Evolutionary conservation across 305 asterid genomes (phyloP).

Genomic region (Plantago lanceolata): DNA sequence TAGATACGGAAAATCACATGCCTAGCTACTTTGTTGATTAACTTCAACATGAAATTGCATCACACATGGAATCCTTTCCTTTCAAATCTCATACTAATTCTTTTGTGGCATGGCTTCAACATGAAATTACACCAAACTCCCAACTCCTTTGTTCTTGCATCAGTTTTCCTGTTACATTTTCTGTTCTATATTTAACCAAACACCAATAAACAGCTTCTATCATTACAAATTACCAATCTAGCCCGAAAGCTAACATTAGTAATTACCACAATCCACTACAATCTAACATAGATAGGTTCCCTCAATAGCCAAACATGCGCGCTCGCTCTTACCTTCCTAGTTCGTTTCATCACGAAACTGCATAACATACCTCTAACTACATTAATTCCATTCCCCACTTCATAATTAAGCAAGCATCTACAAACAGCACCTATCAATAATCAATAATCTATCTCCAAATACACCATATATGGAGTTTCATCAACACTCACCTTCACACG

Average conservation of each 20-base stretch:
- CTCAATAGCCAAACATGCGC: not conserved
- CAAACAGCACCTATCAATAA: not conserved
- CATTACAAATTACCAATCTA: not conserved
- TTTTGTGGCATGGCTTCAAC: not conserved
- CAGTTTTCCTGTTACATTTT: too few relatives aligned
- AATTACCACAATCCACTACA: not conserved
- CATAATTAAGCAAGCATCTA: not conserved
- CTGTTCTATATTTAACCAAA: not conserved
- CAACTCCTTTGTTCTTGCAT: not conserved
- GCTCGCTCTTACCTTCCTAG: too few relatives aligned
- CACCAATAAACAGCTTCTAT: not conserved
- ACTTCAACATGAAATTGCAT: not conserved
- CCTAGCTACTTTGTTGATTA: not conserved
- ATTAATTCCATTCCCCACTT: not conserved
- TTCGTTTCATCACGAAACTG: too few relatives aligned
- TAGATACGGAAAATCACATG: slow-evolving; percentile 3
- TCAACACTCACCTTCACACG: slow-evolving; percentile 56
- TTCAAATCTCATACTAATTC: too few relatives aligned
- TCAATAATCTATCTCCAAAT: slow-evolving; percentile 2
- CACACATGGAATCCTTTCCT: too few relatives aligned
- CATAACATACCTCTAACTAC: too few relatives aligned
- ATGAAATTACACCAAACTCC: not conserved
- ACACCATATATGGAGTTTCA: not conserved
- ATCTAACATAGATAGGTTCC: not conserved
- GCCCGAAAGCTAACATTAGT: not conserved